Base-by-base conservation (phyloP, 768 basidiomycete genomes). In the Lactarius deliciosus region DNA sequence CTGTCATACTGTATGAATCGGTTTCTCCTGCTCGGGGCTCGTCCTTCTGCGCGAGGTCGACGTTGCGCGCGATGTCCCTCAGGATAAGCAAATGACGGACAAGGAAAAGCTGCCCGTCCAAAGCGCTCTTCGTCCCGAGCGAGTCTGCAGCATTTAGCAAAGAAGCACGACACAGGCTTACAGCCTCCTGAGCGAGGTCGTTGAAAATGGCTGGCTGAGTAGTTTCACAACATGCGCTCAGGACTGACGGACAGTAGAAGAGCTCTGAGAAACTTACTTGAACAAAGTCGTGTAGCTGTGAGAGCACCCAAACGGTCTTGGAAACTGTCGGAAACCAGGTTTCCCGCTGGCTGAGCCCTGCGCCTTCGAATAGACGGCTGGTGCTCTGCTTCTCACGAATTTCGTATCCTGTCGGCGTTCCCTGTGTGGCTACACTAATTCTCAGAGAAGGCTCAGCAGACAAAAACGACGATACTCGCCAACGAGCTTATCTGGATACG, bases 121-220 rank as follows among this genome's bases (percentile, higher is more conserved):
- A 76, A 6, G 75, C 72, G 57, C 79, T 80, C 58, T 82, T 84
- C 36, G 78, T 72, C 28, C 83, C 81, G 58, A 98, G 81, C 25
- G 81, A 78, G n/a, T 89, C 83, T 0, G 90, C 83, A 0, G 92
- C 94, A 6, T 83, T 76, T 41, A 90, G 80, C 4, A 98, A 83
- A 0, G 96, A 96, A 65, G 89, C 83, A 41, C 89, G 85, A 75
- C 95, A 96, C 5, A 94, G 79, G 15, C 83, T 81, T 38, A 97
- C 82, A 0, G 96, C 93, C 77, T 98, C 96, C 77, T 95, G 92
- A 0, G 96, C 95, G 47, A 98, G 91, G 75, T 99, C 97, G 72
- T 95, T 91, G 65, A 97, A 99, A 65, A 98, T 96, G 1, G 87
- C 89, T n/a, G 92, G 88, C 95, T 98, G 63, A 64, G 45, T 22